A percentile compares a stretch with the other conserved stretches of the same genome.
These are phyloP conservation scores for Cryptococcus sp. DNA, from an alignment of 1,284 basidiomycete genomes.

Conservation along the genomic window DNA sequence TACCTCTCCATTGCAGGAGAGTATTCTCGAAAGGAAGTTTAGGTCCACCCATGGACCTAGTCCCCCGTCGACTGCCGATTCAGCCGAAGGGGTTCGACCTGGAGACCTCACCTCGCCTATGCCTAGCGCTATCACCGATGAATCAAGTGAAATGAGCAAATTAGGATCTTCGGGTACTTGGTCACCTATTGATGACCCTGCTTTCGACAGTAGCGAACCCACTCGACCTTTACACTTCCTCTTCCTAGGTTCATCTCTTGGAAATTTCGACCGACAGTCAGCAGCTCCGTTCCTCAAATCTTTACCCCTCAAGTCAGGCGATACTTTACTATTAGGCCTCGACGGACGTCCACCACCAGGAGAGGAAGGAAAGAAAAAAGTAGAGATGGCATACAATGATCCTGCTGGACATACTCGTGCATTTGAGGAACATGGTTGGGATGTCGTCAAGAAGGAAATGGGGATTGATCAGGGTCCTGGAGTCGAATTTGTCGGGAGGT, in stretches of 20 bases:
- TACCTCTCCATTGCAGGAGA: not conserved
- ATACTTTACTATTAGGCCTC: conserved; percentile 65
- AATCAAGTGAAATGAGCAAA: conserved; percentile 2
- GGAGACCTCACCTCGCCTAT: conserved; percentile 15
- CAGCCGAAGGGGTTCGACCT: conserved; percentile 23
- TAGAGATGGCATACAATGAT: conserved; percentile 72
- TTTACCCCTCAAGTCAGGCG: conserved; percentile 64
- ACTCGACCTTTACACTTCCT: conserved; percentile 67
- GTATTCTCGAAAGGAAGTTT: not conserved
- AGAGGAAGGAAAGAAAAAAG: conserved; percentile 36
- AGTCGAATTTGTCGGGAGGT: conserved; percentile 70
- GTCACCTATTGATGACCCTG: conserved; percentile 12
- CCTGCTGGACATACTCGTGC: conserved; percentile 66
- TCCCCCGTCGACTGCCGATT: conserved; percentile 6
- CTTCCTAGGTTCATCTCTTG: conserved; percentile 91
- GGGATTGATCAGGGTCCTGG: conserved; percentile 30
- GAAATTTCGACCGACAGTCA: conserved; percentile 78
- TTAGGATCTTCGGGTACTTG: conserved; percentile 7
- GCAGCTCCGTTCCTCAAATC: conserved; percentile 71
- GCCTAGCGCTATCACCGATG: conserved; percentile 12
- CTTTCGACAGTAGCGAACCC: not conserved
- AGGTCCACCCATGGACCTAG: conserved; percentile 2
- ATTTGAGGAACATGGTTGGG: conserved; percentile 90
- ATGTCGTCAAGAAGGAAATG: conserved; percentile 49
- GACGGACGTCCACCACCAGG: conserved; percentile 57